Evolutionary conservation across 1,284 basidiomycete species (phyloP).

Genomic region (Apiotrichum veenhuisii): DNA sequence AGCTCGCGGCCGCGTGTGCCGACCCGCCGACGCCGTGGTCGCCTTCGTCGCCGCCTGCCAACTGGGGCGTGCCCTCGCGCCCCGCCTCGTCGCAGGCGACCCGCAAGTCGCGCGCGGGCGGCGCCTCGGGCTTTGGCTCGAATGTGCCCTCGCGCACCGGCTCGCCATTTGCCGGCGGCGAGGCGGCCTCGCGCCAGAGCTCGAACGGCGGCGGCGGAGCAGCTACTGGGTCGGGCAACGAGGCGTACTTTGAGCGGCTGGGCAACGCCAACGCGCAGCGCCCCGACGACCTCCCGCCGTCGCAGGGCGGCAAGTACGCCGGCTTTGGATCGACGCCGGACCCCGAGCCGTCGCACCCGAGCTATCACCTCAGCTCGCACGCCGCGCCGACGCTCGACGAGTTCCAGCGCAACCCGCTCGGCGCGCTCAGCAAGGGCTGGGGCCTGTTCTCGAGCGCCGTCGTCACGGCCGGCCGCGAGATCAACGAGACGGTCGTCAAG

Average conservation of each 20-base stretch:
- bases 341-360: slow-evolving; percentile 32
- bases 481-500: slow-evolving; percentile 47
- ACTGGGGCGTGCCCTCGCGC: slow-evolving; percentile 25
- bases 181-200: too few species aligned
- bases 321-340: slow-evolving; percentile 47
- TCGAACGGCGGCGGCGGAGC: slow-evolving; percentile 15
- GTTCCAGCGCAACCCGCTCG: slow-evolving; percentile 44
- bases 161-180: slow-evolving; percentile 11
- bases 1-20: slow-evolving; percentile 43
- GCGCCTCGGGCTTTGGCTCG: neutral
- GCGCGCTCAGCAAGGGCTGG: slow-evolving; percentile 49
- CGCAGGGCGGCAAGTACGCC: slow-evolving; percentile 47
- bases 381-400: slow-evolving; percentile 45
- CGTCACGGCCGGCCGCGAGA: slow-evolving; percentile 37
- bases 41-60: slow-evolving; percentile 40
- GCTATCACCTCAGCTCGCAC: slow-evolving; percentile 40
- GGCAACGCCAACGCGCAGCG: slow-evolving; percentile 43
- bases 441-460: slow-evolving; percentile 49
- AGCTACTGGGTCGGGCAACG: slow-evolving; percentile 30
- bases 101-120: slow-evolving; percentile 42
- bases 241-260: slow-evolving; percentile 49
- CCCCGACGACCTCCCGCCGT: slow-evolving; percentile 46
- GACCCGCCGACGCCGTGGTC: slow-evolving; percentile 42
- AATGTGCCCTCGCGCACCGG: slow-evolving; percentile 14
- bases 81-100: slow-evolving; percentile 45